Evolutionary conservation across 768 basidiomycete genomes (phyloP).

Genomic region (Xanthoconium purpureum): DNA sequence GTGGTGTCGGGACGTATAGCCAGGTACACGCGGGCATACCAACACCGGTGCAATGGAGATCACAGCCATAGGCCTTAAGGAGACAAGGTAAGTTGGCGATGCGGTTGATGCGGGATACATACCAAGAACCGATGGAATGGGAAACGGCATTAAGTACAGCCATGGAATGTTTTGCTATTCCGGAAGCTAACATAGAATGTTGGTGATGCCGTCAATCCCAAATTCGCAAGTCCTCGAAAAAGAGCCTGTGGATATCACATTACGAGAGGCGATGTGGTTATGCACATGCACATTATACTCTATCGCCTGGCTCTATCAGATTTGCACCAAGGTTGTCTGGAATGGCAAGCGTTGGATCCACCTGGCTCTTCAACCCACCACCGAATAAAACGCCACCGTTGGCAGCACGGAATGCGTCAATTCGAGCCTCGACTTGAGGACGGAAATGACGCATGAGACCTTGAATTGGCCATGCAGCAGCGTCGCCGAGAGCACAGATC

Average conservation of each 20-base stretch:
- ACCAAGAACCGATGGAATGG: too few species aligned
- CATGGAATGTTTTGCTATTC: not conserved
- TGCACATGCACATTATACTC: conserved; percentile 15
- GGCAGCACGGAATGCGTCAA: conserved; percentile 67
- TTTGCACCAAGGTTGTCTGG: conserved; percentile 70
- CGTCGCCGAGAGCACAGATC: conserved; percentile 95
- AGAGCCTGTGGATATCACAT: conserved; percentile 5
- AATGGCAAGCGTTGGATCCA: conserved; percentile 66
- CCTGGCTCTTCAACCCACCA: conserved; percentile 65
- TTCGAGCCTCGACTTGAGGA: conserved; percentile 88
- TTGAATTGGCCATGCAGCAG: conserved; percentile 98
- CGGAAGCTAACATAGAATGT: not conserved
- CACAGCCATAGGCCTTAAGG: too few species aligned
- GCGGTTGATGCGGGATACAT: too few species aligned
- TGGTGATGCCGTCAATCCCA: not conserved
- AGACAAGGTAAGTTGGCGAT: too few species aligned
- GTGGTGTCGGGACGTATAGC: too few species aligned
- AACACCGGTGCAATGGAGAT: too few species aligned
- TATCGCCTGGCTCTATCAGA: conserved; percentile 41
- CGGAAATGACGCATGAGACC: conserved; percentile 98
- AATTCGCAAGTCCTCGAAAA: not conserved
- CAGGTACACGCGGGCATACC: too few species aligned
- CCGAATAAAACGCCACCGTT: conserved; percentile 89
- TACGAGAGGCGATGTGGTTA: not conserved
- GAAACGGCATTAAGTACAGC: not conserved